Evolutionary conservation across 257 asterid species (phyloP), one percentile per base, ranked within the genome.

Genomic region (Gentiana macrophylla): DNA sequence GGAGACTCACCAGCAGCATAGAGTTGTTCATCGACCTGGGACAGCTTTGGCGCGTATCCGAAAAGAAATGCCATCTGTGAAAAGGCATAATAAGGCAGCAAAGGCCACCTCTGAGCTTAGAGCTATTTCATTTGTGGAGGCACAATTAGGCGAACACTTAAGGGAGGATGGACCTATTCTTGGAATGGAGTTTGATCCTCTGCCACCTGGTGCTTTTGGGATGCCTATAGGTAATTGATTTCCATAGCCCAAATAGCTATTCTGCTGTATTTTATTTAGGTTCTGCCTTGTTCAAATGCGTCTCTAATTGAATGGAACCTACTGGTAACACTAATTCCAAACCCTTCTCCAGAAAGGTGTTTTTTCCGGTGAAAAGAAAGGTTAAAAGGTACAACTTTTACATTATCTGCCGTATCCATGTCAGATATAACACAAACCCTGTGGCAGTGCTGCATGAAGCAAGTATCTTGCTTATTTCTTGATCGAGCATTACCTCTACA

Each of bases 181-280:
- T 6, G 97, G 97, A 53, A 84, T 86, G 94, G 97, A 86, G 83
- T 89, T 89, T 67, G 97, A 89, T 69, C 87, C 83, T 12, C 55
- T 86, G 78, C 97, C 97, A 35, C 97, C 97, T 55, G 97, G 95
- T 44, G 92, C 95, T 34, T 89, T 86, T 74, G 95, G 95, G 62
- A 74, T 87, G 52, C 95, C 97, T 0, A 74, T 84, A 56, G 90
- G 97, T 89, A 81, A 44, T 61, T 61, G 57, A 54, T 62, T 58
- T 55, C 62, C 67, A 49, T 15, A 48, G 61, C 45, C 32, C 67
- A 24, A 24, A 24, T 24, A 24, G 24, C 24, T 24, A 24, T 24
- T 24, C 24, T 24, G 24, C 24, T 24, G 24, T 24, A 24, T 24
- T 24, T 24, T 24, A 0, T 24, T 24, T 24, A 24, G 24, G 24